Base-by-base conservation (phyloP, 2,329 filamentous ascomycete genomes). In the Neoarthrinium moseri region DNA sequence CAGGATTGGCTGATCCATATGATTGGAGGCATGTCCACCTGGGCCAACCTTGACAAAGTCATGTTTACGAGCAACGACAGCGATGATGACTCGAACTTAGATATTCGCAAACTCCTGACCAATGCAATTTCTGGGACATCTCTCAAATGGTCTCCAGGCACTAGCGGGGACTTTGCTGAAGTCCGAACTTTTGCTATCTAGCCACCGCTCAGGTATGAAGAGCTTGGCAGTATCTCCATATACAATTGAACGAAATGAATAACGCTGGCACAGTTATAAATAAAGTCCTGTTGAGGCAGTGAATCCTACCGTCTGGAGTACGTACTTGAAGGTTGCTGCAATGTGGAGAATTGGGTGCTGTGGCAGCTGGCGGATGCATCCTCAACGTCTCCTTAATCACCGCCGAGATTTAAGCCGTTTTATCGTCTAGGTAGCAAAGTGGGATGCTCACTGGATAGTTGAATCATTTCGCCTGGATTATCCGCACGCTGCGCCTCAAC, bases 201-300 rank as follows among this genome's bases (percentile, higher is more conserved):
- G 53, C 68, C 69, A 73, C 4, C 70, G 57, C 54, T 73, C 71
- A 0, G 70, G 70, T 5, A 62, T 54, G 41, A 67, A 73, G 43
- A 60, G 59, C 27, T 65, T 53, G 8, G 53, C 65, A 11, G 56
- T 63, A 1, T 59, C 59, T 6, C 68, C 69, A 50, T 57, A 70
- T n/a, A 64, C 59, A 2, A n/a, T 49, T 12, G 44, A 46, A 45
- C 64, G 23, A 61, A 58, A 30, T 72, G 68, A 36, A 68, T 66
- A 13, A 66, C 42, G n/a, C 48, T 53, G 5, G 57, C 50, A 48
- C 61, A 64, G 42, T 59, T 53, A 51, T 69, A 69, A 12, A 72
- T 41, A 15, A 71, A 34, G 61, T 42, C 3, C 63, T 65, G 46
- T 71, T 64, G 11, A 66, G 50, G 27, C 61, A 59, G 8, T 57